phyloP scores from a whole-genome alignment of 768 basidiomycete genomes.

The Chlorophyllum brunneum region DNA sequence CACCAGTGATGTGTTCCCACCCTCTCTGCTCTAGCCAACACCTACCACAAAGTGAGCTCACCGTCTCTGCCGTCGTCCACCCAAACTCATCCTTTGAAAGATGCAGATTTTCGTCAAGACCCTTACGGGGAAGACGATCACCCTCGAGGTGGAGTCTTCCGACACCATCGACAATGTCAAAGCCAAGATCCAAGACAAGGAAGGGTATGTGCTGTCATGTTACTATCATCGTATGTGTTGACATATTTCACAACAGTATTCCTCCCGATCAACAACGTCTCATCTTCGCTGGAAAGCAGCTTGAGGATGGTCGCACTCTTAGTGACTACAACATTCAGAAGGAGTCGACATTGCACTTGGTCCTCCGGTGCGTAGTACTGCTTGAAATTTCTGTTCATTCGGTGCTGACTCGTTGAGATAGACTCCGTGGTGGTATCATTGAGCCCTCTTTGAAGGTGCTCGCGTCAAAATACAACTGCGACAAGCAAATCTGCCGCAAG shows the following conservation, averaged over 20 bases:
- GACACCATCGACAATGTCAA: conserved; percentile 98
- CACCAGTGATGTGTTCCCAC: conserved; percentile 23
- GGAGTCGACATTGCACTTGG: conserved; percentile 96
- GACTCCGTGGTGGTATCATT: conserved; percentile 97
- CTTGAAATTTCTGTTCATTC: conserved; percentile 9
- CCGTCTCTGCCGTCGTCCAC: conserved; percentile 14
- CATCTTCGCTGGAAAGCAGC: conserved; percentile 97
- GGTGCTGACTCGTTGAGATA: conserved; percentile 21
- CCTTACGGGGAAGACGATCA: conserved; percentile 96
- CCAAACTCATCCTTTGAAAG: conserved; percentile 20
- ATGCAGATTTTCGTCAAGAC: conserved; percentile 69
- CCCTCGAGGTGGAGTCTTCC: conserved; percentile 96
- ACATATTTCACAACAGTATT: conserved; percentile 44
- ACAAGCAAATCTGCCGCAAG: conserved; percentile 99
- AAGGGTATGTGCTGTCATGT: conserved; percentile 36
- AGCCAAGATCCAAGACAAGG: conserved; percentile 60
- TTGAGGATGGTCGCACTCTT: conserved; percentile 95
- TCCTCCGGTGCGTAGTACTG: conserved; percentile 68
- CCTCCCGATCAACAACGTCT: conserved; percentile 94
- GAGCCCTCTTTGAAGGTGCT: conserved; percentile 98
- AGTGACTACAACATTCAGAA: conserved; percentile 99
- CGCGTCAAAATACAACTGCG: conserved; percentile 97
- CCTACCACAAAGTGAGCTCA: conserved; percentile 30
- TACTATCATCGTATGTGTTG: not conserved
- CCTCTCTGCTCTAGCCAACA: conserved; percentile 16